Evolutionary conservation across 164 flowering plant genomes (phyloP).

Genomic region (Amborella trichopoda): DNA sequence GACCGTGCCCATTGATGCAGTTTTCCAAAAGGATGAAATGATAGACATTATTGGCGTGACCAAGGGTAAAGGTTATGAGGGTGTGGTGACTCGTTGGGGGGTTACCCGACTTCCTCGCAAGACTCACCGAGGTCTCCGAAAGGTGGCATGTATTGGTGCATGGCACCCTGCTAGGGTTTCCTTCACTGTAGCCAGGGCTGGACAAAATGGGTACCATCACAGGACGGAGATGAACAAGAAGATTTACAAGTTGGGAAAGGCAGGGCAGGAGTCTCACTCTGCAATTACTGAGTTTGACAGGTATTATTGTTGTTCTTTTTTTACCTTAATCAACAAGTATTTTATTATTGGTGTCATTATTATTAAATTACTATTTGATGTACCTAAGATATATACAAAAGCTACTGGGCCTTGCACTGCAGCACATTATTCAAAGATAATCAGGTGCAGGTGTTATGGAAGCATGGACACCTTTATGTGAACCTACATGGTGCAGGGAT

Average conservation of each 20-base stretch:
- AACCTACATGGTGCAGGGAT: neutral
- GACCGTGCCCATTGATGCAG: conserved; percentile 3
- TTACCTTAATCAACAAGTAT: neutral
- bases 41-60: conserved; percentile 72
- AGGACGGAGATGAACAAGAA: conserved; percentile 73
- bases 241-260: conserved; percentile 56
- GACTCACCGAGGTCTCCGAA: conserved; percentile 61
- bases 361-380: neutral
- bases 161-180: conserved; percentile 82
- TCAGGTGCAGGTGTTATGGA: neutral
- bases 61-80: conserved; percentile 75
- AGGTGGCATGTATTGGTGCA: conserved; percentile 75
- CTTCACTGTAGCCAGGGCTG: conserved; percentile 66
- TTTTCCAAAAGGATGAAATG: conserved; percentile 8
- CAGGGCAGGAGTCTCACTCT: conserved; percentile 45
- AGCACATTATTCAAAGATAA: neutral
- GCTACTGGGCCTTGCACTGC: neutral
- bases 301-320: conserved; percentile 8
- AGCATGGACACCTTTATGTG: neutral
- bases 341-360: neutral
- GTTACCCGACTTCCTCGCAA: conserved; percentile 72
- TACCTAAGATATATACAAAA: neutral
- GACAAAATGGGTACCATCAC: conserved; percentile 72
- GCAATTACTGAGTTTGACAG: conserved; percentile 59
- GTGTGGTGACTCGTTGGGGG: conserved; percentile 80